A percentile compares a stretch with the other conserved stretches of the same genome.
These are phyloP conservation scores for Paraleonurus japonicus DNA, from an alignment of 257 asterid genomes.

Conservation along the genomic window DNA sequence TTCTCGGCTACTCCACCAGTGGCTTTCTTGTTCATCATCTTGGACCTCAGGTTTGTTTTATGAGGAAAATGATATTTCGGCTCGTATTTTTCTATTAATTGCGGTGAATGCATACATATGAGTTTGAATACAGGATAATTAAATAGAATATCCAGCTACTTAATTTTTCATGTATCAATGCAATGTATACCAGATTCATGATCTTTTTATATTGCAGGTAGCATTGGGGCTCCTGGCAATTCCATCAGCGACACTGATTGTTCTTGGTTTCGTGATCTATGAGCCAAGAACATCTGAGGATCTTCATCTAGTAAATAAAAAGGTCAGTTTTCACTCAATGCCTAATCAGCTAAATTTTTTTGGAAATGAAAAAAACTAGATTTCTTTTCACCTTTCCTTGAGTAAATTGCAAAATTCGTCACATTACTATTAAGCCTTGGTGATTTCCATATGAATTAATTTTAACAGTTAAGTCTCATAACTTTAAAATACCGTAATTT, in stretches of 20 bases:
- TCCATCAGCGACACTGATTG: slow-evolving; percentile 35
- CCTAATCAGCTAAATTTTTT: background rate
- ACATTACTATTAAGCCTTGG: background rate
- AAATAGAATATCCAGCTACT: background rate
- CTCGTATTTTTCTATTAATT: background rate
- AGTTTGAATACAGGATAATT: background rate
- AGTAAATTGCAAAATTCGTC: background rate
- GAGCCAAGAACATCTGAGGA: slow-evolving; percentile 32
- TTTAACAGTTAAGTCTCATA: background rate
- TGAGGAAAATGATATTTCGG: background rate
- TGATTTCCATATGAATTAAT: background rate
- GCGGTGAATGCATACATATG: too few species aligned
- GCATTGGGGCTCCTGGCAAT: slow-evolving; percentile 45
- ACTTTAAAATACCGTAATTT: background rate
- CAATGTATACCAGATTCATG: background rate
- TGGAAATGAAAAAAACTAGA: background rate
- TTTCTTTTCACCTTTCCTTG: background rate
- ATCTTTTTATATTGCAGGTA: slow-evolving; percentile 15
- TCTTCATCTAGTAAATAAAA: slow-evolving; percentile 24
- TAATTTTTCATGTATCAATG: background rate
- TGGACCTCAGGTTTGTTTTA: slow-evolving; percentile 54
- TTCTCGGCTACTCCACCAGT: slow-evolving; percentile 64
- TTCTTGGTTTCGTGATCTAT: slow-evolving; percentile 43
- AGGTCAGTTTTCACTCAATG: slow-evolving; percentile 22
- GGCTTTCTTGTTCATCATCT: slow-evolving; percentile 62